These are phyloP conservation scores for Alternaria infectoria DNA, from an alignment of 2,329 filamentous ascomycete genomes.

Conservation along the genomic window DNA sequence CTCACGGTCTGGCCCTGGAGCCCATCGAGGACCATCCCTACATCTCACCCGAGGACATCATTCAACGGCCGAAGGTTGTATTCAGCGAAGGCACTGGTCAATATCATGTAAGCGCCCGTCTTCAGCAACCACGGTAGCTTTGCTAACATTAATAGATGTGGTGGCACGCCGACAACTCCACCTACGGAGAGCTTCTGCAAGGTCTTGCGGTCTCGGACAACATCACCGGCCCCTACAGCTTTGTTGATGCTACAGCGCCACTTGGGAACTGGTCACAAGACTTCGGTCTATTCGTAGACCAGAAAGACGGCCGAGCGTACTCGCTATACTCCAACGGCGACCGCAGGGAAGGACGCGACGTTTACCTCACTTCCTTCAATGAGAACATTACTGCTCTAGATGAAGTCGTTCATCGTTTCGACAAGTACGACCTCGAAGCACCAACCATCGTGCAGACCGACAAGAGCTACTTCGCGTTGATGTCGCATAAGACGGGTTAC, in stretches of 20 bases:
- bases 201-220: slow-evolving; percentile 62
- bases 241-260: slow-evolving; percentile 60
- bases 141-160: slow-evolving; percentile 53
- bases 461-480: slow-evolving; percentile 64
- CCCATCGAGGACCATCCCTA: slow-evolving; percentile 62
- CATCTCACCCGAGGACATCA: slow-evolving; percentile 63
- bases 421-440: slow-evolving; percentile 67
- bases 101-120: slow-evolving; percentile 58
- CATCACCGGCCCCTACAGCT: slow-evolving; percentile 61
- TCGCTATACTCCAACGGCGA: slow-evolving; percentile 68
- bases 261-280: slow-evolving; percentile 69
- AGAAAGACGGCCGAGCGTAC: slow-evolving; percentile 63
- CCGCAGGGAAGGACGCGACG: slow-evolving; percentile 60
- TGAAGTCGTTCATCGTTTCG: slow-evolving; percentile 60
- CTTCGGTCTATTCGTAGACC: slow-evolving; percentile 66
- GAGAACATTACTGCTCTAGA: slow-evolving; percentile 59
- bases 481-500: slow-evolving; percentile 70
- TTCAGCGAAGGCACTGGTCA: slow-evolving; percentile 61
- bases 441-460: slow-evolving; percentile 67
- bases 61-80: slow-evolving; percentile 68
- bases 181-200: slow-evolving; percentile 63
- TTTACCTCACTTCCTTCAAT: slow-evolving; percentile 64
- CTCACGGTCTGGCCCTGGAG: slow-evolving; percentile 62
- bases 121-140: no score
- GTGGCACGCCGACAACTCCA: slow-evolving; percentile 67